Conservation (phyloP, 192 early-diverging fungal species). For the Thamnidium elegans region DNA sequence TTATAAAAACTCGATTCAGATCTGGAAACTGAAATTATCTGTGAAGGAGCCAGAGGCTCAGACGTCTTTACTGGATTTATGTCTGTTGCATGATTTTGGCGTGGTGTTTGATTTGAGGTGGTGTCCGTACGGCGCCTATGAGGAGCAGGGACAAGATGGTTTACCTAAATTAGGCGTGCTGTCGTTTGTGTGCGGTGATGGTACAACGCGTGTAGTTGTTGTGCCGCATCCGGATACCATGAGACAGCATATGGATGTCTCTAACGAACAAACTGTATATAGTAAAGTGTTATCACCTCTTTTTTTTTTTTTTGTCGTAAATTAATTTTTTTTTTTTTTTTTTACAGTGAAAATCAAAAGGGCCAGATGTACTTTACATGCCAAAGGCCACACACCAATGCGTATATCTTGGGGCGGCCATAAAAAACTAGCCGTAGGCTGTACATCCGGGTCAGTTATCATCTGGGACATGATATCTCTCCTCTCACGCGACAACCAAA, state of each 20-base stretch:
- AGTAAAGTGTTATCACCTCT: background rate
- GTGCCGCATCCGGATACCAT: slow-evolving; percentile 37
- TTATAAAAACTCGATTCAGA: slow-evolving; percentile 36
- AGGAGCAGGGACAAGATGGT: slow-evolving; percentile 12
- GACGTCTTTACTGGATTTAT: slow-evolving; percentile 35
- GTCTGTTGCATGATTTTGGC: slow-evolving; percentile 42
- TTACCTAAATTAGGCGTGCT: slow-evolving; percentile 38
- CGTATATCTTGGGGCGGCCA: slow-evolving; percentile 20
- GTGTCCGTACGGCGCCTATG: slow-evolving; percentile 46
- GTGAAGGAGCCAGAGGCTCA: background rate
- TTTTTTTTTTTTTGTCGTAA: background rate
- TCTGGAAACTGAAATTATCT: slow-evolving; percentile 36
- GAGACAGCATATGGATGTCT: background rate
- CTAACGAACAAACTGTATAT: background rate
- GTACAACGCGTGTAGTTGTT: slow-evolving; percentile 25
- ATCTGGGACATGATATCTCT: slow-evolving; percentile 16
- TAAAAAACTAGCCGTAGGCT: slow-evolving; percentile 14
- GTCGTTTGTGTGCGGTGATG: slow-evolving; percentile 35
- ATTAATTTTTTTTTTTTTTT: too few species aligned
- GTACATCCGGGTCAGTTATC: slow-evolving; percentile 4
- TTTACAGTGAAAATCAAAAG: slow-evolving; percentile 23
- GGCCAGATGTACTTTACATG: slow-evolving; percentile 5
- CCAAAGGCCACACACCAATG: background rate
- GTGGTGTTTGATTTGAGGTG: slow-evolving; percentile 34
- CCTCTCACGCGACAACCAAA: background rate